Conservation (phyloP, 2,329 filamentous ascomycete genomes). For the Fusarium sp. region DNA sequence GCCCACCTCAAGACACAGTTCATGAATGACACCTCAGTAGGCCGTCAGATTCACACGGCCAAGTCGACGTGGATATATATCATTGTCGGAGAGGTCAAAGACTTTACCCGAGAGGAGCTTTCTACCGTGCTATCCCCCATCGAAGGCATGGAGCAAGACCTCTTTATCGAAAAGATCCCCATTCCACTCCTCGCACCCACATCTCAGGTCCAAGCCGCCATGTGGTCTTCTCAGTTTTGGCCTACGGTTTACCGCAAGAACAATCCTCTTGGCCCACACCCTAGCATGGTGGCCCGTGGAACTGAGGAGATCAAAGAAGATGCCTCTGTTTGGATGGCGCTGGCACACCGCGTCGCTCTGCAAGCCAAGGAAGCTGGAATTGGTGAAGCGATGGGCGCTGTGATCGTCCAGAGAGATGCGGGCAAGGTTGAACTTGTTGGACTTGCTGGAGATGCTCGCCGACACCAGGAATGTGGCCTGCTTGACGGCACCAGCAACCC, state of each 20-base stretch:
- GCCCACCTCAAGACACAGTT: conserved; percentile 67
- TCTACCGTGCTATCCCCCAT: conserved; percentile 55
- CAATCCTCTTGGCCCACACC: conserved; percentile 85
- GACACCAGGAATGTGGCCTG: conserved; percentile 61
- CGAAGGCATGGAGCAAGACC: conserved; percentile 60
- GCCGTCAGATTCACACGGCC: conserved; percentile 64
- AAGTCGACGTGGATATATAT: conserved; percentile 69
- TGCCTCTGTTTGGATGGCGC: conserved; percentile 69
- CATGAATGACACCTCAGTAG: conserved; percentile 64
- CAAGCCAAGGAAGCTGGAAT: conserved; percentile 64
- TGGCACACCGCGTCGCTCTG: conserved; percentile 69
- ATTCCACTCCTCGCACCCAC: conserved; percentile 78
- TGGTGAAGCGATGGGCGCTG: conserved; percentile 76
- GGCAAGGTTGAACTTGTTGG: conserved; percentile 67
- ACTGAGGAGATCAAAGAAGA: conserved; percentile 72
- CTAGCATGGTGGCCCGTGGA: conserved; percentile 73
- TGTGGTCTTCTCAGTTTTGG: conserved; percentile 82
- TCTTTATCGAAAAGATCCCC: conserved; percentile 68
- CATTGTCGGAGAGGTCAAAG: conserved; percentile 60
- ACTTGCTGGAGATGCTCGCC: conserved; percentile 78
- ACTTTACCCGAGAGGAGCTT: conserved; percentile 63
- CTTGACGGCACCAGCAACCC: conserved; percentile 68
- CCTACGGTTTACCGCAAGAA: conserved; percentile 86
- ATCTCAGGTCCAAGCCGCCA: conserved; percentile 74
- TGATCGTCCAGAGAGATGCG: conserved; percentile 71